Base-by-base conservation (phyloP, 305 asterid species). In the Fraxinus albicans region DNA sequence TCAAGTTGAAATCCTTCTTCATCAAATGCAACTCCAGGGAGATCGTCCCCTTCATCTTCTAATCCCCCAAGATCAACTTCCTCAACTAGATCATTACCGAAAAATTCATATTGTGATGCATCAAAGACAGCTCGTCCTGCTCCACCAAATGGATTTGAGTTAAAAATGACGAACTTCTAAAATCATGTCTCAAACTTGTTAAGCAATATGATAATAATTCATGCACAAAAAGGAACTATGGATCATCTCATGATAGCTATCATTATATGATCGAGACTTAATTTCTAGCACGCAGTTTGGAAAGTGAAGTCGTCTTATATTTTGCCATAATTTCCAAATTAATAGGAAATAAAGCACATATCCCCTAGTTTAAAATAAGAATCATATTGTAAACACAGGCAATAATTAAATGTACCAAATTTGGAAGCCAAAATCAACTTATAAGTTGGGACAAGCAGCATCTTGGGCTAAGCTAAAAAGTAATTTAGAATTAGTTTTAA, bases 31-130 rank as follows among this genome's bases (percentile, higher is more conserved):
- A 77, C 88, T 6, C 88, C 89, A 81, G 93, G 91, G 80, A 79
- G 83, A 86, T 78, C 90, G 75, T 89, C 97, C 42, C 90, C 98
- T 79, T 93, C 98, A 67, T 94, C 98, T 83, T 91, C 99, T 84
- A 96, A 90, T 67, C 98, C 98, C 34, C 99, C 99, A 21, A 96
- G 92, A 84, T 96, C 98, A 80, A 94, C 98, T 60, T 93, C 99
- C 85, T 94, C 97, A 84, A 93, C 96, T 33, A 72, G 87, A 69
- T 94, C 97, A 9, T 88, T 90, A 72, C 98, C 98, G 81, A 96
- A 96, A 89, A 96, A 96, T 17, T 89, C 98, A 86, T 96, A 96
- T 83, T 96, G 99, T 31, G 99, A 93, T 33, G 98, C 99, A 77
- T 96, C 99, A 84, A 96, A 96, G 79, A 90, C 82, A 33, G 89